A percentile compares a stretch with the other conserved stretches of the same genome.
Evolutionary conservation across 2,329 filamentous ascomycete genomes (phyloP).

Genomic region (Diaporthe humulicola): DNA sequence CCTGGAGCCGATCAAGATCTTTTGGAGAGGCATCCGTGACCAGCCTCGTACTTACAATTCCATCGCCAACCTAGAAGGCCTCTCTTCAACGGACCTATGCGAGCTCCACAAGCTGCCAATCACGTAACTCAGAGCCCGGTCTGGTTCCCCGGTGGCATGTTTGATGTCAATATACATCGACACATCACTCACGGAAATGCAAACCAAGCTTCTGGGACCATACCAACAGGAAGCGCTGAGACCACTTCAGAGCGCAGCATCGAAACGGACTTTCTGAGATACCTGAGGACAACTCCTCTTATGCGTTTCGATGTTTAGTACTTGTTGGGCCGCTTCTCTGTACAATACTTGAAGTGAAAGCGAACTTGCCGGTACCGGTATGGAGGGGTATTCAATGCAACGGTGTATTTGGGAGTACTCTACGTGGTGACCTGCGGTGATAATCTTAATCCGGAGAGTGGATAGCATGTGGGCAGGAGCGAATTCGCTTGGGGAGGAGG

Average conservation of each 20-base stretch:
- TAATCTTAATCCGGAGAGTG: too few relatives aligned
- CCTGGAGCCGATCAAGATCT: neutral
- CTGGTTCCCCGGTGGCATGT: neutral
- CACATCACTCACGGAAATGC: too few relatives aligned
- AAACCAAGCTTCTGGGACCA: neutral
- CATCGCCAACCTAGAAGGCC: neutral
- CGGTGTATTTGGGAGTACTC: neutral
- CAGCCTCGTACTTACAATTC: neutral
- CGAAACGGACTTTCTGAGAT: neutral
- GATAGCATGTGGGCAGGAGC: too few relatives aligned
- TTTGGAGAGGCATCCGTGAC: neutral
- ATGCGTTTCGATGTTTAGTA: rapidly evolving
- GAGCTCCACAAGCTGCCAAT: neutral
- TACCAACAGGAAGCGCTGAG: neutral
- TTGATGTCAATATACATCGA: too few relatives aligned
- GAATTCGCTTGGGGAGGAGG: neutral
- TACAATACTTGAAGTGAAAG: neutral
- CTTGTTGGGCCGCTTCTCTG: neutral
- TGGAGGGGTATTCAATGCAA: neutral
- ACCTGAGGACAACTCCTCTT: neutral
- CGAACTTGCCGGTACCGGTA: neutral
- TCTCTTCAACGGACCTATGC: neutral
- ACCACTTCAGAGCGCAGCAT: neutral
- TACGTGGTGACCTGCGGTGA: rapidly evolving
- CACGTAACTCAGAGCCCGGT: neutral